Percentiles rank a stretch among this genome's conserved stretches.
These are phyloP conservation scores for Dactylellina haptotyla DNA, from an alignment of 2,329 filamentous ascomycete species.

Conservation along the genomic window DNA sequence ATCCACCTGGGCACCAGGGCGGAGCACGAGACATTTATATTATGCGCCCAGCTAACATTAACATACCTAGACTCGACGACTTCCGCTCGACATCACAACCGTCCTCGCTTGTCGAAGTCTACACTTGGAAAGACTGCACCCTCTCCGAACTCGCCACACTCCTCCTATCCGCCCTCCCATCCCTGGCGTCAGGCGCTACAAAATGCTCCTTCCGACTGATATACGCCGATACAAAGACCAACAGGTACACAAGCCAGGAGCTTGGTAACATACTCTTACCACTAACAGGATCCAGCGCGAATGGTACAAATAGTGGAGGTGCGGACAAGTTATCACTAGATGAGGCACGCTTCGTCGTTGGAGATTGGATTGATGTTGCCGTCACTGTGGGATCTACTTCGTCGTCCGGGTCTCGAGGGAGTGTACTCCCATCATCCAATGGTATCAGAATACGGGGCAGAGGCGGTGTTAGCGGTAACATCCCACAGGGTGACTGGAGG, in stretches of 20 bases:
- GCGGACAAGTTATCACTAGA: conserved; percentile 74
- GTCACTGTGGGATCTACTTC: conserved; percentile 45
- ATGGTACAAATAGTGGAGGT: conserved; percentile 62
- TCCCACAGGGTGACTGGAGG: conserved; percentile 45
- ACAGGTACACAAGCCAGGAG: conserved; percentile 78
- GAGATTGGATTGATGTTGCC: conserved; percentile 86
- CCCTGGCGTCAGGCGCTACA: conserved; percentile 78
- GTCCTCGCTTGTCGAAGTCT: conserved; percentile 77
- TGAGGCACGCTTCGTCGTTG: conserved; percentile 83
- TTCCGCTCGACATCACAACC: conserved; percentile 71
- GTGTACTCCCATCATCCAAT: conserved; percentile 16
- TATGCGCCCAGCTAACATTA: conserved; percentile 24
- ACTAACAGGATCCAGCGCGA: conserved; percentile 67
- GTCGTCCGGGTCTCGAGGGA: conserved; percentile 18
- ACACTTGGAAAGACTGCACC: conserved; percentile 85
- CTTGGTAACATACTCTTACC: conserved; percentile 74
- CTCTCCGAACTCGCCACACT: conserved; percentile 82
- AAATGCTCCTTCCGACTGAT: conserved; percentile 88
- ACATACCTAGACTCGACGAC: conserved; percentile 71
- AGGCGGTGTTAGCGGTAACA: conserved; percentile 32
- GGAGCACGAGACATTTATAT: too few relatives aligned
- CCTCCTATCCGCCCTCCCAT: conserved; percentile 74
- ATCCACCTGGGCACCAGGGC: too few relatives aligned
- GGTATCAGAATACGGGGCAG: conserved; percentile 47
- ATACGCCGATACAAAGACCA: conserved; percentile 75